Base-by-base conservation (phyloP, 2,329 filamentous ascomycete genomes). In the Calonectria multiphialidica region DNA sequence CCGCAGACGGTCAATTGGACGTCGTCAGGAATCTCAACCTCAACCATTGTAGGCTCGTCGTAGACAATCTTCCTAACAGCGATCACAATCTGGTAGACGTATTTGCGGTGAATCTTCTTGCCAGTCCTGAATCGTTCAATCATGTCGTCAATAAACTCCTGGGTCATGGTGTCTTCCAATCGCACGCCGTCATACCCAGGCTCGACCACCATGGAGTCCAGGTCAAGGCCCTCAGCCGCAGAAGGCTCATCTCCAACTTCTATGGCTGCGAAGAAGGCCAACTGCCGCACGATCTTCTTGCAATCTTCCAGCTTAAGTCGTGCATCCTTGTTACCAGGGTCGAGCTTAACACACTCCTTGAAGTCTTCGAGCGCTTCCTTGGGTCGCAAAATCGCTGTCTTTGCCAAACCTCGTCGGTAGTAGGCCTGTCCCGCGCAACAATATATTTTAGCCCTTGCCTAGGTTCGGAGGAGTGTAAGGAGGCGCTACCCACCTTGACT, bases 111-210 rank as follows among this genome's bases (percentile, higher is more conserved):
- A 70, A 99, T 90, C 85, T 95, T 96, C 90, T 99, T 98, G 81
- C 97, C 97, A 63, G 91, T 93, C 90, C 97, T 98, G 90, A 99
- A 99, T 37, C 97, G 89, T 83, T 97, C 91, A 69, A 95, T 96
- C 96, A 98, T 98, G 86, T 99, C 96, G 79, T 97, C 94, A 79
- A 99, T 94, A 81, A 99, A 99, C 80, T 98, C 96, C 77, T 96
- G 91, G 1, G 96, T 98, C 95, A 99, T 99, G 82, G 94, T 89
- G 64, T 93, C 90, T 45, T 90, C 93, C 66, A 99, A 86, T 69
- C 89, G 89, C 25, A 92, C 93, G 73, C 97, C 97, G 80, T 99
- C 97, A 80, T 99, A 99, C 68, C 89, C 89, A 25, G 92, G 86
- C 74, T 98, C 96, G 21, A 99, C 92, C 13, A 87, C 87, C 84